phyloP scores from a whole-genome alignment of 1,139 yeast genomes.

The Protomyces arabidopsidicola region DNA sequence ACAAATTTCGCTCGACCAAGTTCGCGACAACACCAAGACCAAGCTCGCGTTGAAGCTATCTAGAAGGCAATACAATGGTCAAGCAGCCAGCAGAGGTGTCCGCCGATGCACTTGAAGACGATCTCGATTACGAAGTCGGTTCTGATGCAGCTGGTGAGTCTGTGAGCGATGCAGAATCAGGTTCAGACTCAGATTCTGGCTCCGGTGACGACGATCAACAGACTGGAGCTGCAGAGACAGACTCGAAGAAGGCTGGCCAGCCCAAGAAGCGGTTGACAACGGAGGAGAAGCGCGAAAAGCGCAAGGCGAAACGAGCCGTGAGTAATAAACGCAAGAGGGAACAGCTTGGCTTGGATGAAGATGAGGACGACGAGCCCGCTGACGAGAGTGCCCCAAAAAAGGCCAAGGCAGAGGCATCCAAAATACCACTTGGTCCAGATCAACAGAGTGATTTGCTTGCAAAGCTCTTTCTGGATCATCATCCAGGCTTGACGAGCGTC shows the following conservation, averaged over 20 bases:
- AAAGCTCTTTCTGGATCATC: background rate
- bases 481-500: background rate
- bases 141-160: conserved; percentile 17
- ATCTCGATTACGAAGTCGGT: conserved; percentile 20
- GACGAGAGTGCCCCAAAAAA: background rate
- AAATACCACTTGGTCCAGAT: background rate
- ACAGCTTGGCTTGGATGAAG: conserved; percentile 1
- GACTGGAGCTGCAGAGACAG: background rate
- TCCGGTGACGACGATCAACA: background rate
- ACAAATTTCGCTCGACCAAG: too few species aligned
- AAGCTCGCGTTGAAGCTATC: too few species aligned
- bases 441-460: conserved; percentile 22
- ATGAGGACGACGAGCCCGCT: background rate
- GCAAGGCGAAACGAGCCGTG: conserved; percentile 5
- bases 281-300: conserved; percentile 9
- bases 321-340: conserved; percentile 9
- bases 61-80: background rate
- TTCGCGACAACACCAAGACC: too few species aligned
- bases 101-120: conserved; percentile 21
- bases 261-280: background rate
- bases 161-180: background rate
- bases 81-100: background rate
- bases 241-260: background rate
- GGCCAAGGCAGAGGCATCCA: background rate
- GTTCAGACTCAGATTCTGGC: conserved; percentile 1